Evolutionary conservation across 1,284 basidiomycete genomes (phyloP), one percentile per base, ranked within the genome.

Genomic region (Cutaneotrichosporon cyanovorans): DNA sequence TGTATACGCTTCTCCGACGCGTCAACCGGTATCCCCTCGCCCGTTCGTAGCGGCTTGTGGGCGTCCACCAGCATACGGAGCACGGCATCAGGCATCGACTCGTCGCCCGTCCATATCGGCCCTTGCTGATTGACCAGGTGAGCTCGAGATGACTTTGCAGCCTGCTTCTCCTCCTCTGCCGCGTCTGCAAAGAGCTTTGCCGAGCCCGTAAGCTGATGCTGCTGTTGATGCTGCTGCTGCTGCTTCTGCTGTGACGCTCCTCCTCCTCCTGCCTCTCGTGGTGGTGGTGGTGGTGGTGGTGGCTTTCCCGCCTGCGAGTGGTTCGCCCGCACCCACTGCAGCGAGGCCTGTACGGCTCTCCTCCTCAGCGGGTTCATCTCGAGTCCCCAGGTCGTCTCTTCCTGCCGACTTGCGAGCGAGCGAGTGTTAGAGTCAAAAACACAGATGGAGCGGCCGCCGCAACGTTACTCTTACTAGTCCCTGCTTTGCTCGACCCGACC

Each of bases 21-120:
- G 51, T 76, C 59, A 44, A 56, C 50, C 45, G 63, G 61, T 42
- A 68, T 45, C 2, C 62, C 64, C 9, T 57, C 57, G 0, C 59
- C 58, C 3, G 74, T 78, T 12, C 84, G 77, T 23, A 86, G 70
- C 5, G 86, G 85, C 68, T 85, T 87, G 73, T 88, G 81, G 59
- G 86, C 86, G 73, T 89, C 86, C 34, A 87, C 77, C 4, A 89
- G 77, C 87, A 90, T 89, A 20, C 85, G 78, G 18, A 89, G 74
- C 0, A 88, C 84, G 0, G 83, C 78, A 71, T 87, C 84, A 48
- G 80, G 73, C 3, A 80, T 74, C 2, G 76, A 74, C 66, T 88
- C 86, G 14, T 88, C 84, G 1, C 85, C 85, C 2, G 77, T 79
- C 87, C 85, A 88, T 60, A 69, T 51, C 6, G 62, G 62, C 5